Evolutionary conservation across 2,329 filamentous ascomycete species (phyloP), one percentile per base, ranked within the genome.

Genomic region (Colletotrichum sp.): DNA sequence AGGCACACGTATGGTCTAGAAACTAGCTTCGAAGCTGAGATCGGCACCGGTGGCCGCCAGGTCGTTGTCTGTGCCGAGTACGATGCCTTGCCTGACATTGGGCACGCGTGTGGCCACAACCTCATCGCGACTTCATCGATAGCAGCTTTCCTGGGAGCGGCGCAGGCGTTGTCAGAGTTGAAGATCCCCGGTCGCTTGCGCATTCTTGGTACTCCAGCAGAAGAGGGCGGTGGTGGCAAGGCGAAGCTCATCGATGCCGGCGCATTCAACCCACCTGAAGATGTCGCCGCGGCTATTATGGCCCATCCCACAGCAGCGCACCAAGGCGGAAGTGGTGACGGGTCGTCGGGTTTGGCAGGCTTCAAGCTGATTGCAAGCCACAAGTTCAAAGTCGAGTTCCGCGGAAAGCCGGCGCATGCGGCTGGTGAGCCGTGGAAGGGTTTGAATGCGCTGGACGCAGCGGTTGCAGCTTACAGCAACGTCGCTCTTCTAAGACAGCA

Each of bases 11-110:
- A 89, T 77, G 89, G 87, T 4, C 77, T 91, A 1, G 82, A 85
- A 10, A 92, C 90, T 0, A 84, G 89, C 2, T 91, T 92, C 76
- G 86, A 87, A 63, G 87, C 85, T 13, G 82, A 85, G 16, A 81
- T 82, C 62, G 88, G 88, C 32, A 78, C 81, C 1, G 86, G 85
- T 7, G 86, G 86, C 5, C 83, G 84, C 1, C 82, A 86, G 0
- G 79, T 88, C 32, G 81, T 84, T 28, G 84, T 84, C 74, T 87
- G 86, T 75, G 85, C 85, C 69, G 87, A 89, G 78, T 89, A 89
- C 73, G 88, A 90, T 74, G 87, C 87, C 1, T 82, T 89, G 1
- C 86, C 86, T 0, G 82, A 81, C 2, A 87, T 88, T n/a, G 86
- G 86, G 7, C 86, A 88, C 63, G 85, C 84, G 2, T 87, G 86